Base-by-base conservation (phyloP, 2,329 filamentous ascomycete species). In the Boeremia exigua region DNA sequence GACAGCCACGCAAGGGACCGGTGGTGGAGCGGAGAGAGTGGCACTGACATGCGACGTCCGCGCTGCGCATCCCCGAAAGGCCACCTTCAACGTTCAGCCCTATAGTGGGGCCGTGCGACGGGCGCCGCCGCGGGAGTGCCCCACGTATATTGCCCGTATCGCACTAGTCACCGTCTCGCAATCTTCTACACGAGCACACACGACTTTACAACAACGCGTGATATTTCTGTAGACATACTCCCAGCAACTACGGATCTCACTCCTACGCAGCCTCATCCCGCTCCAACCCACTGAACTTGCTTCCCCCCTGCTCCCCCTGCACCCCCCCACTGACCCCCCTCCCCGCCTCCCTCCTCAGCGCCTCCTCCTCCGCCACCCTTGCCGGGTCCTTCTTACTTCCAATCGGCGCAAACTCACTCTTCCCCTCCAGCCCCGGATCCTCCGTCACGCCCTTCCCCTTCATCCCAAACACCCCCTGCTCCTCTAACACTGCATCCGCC, bases 321-420 rank as follows among this genome's bases (percentile, higher is more conserved):
- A 60, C 72, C 62, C 33, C 40, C 12, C 36, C 44, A 30, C 65
- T 68, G 46, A 71, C 73, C n/a, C 61, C 67, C 6, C 68, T 69
- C 39, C 59, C 60, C 50, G 73, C 61, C 33, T 72, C 73, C 59
- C 72, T 71, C 44, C 48, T 60, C 64, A 67, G 69, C 63, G 71
- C 62, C 36, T 78, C 67, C 45, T 74, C 67, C 69, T 81, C 69
- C 6, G 83, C 84, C 15, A 73, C 63, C 28, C 84, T 75, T 2
- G 79, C 80, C 3, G 86, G 84, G 62, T 88, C 85, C 36, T 84
- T 77, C 59, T 80, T 71, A 2, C 77, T 77, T 2, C 85, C 85
- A 56, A 87, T 81, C 23, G 84, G 80, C 1, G 57, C 63, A 58
- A 67, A 65, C 51, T 60, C 60, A 1, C 33, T 59, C 45, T 69